phyloP scores from a whole-genome alignment of 306 rosid genomes.

The Alnus rubra region DNA sequence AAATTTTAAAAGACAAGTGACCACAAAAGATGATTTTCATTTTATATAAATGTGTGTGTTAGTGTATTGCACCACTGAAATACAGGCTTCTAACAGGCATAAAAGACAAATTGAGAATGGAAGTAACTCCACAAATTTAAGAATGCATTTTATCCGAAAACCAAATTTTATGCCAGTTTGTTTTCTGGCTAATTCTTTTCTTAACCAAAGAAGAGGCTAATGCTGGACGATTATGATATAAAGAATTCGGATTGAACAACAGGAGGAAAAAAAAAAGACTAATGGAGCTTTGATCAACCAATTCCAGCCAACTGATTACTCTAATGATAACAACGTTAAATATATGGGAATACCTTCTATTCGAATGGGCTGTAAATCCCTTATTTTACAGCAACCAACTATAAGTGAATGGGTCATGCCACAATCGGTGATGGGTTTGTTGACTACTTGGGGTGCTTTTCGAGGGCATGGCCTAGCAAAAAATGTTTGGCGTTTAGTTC shows the following conservation, averaged over 20 bases:
- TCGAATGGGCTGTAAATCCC: no score
- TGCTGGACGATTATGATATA: background rate
- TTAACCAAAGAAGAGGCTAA: conserved; percentile 2
- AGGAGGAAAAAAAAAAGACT: conserved; percentile 4
- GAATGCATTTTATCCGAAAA: background rate
- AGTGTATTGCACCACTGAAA: background rate
- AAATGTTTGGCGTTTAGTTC: no score
- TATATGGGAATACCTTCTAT: background rate
- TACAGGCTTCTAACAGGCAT: conserved; percentile 7
- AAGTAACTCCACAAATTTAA: conserved; percentile 9
- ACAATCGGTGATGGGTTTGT: no score
- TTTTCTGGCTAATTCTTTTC: background rate
- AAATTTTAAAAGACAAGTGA: conserved; percentile 7
- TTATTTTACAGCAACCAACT: no score
- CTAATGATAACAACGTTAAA: background rate
- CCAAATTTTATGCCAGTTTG: background rate
- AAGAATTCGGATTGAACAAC: conserved; percentile 11
- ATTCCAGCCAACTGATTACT: conserved; percentile 20
- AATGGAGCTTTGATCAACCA: conserved; percentile 6
- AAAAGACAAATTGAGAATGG: conserved; percentile 9
- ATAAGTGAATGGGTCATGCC: no score
- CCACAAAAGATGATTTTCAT: conserved; percentile 14
- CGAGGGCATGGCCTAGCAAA: no score
- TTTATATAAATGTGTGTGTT: background rate
- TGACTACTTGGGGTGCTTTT: no score